Evolutionary conservation across 371 early-diverging fungal species (phyloP).

Genomic region (Mucor lusitanicus): DNA sequence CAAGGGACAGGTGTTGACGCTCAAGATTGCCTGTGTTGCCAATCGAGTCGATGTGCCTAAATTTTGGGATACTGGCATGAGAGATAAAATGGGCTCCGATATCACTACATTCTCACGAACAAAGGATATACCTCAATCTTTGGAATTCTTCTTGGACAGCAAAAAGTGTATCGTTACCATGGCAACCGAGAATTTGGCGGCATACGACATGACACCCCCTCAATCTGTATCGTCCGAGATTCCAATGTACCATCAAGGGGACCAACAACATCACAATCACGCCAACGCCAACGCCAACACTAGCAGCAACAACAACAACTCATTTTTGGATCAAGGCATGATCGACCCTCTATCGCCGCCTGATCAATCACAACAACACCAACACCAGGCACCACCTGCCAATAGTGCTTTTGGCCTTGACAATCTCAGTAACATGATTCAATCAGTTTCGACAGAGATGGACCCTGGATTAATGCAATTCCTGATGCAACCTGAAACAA

Average conservation of each 20-base stretch:
- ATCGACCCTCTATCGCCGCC: not conserved
- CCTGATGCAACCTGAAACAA: slow-evolving; percentile 14
- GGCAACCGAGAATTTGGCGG: not conserved
- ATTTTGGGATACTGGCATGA: slow-evolving; percentile 30
- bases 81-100: slow-evolving; percentile 41
- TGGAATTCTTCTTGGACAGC: slow-evolving; percentile 44
- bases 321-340: not conserved
- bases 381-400: not conserved
- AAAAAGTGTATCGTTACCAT: slow-evolving; percentile 27
- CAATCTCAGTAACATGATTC: not conserved
- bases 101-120: slow-evolving; percentile 30
- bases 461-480: slow-evolving; percentile 17
- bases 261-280: not conserved
- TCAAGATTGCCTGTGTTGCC: slow-evolving; percentile 40
- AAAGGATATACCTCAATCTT: slow-evolving; percentile 36
- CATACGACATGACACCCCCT: not conserved
- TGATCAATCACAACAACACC: not conserved
- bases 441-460: not conserved
- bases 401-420: not conserved
- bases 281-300: not conserved
- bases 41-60: slow-evolving; percentile 42
- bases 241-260: not conserved
- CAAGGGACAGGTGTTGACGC: slow-evolving; percentile 30
- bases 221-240: not conserved
- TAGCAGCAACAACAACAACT: not conserved